Evolutionary conservation across 2,329 filamentous ascomycete genomes (phyloP).

Genomic region (Incumbomyces delicatus): DNA sequence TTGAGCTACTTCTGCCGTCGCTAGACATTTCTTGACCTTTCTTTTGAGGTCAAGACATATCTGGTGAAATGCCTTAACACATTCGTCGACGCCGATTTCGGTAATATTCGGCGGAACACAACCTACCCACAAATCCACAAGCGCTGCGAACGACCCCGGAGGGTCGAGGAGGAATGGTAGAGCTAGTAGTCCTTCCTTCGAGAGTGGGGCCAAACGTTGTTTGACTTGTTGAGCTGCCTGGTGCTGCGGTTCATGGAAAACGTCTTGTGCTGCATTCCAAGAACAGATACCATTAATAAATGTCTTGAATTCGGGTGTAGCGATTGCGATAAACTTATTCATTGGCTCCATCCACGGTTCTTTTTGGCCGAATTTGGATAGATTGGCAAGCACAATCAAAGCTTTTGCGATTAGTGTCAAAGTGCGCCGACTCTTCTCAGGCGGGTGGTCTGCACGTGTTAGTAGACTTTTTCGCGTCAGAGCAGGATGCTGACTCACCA

Average conservation of each 20-base stretch:
- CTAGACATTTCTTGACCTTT: constrained; percentile 37
- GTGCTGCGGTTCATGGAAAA: constrained; percentile 58
- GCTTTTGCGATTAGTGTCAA: constrained; percentile 88
- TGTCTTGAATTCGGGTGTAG: constrained; percentile 70
- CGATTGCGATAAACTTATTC: constrained; percentile 72
- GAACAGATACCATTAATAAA: constrained; percentile 82
- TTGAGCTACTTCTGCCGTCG: constrained; percentile 39
- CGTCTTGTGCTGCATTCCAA: constrained; percentile 57
- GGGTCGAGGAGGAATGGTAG: constrained; percentile 89
- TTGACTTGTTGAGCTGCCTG: constrained; percentile 88
- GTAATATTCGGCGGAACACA: constrained; percentile 30
- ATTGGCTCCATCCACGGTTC: constrained; percentile 99
- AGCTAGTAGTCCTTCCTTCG: constrained; percentile 84
- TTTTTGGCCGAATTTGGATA: constrained; percentile 85
- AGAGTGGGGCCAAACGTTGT: constrained; percentile 65
- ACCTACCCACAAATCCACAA: constrained; percentile 54
- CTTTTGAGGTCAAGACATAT: constrained; percentile 33
- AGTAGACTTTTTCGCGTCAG: constrained; percentile 11
- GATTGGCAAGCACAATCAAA: constrained; percentile 79
- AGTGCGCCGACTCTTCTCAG: constrained; percentile 71
- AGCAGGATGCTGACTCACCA: constrained; percentile 36
- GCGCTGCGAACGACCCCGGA: constrained; percentile 69
- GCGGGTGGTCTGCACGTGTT: constrained; percentile 59
- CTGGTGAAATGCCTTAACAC: constrained; percentile 34
- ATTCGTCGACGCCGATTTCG: constrained; percentile 31